Evolutionary conservation across 495 filamentous ascomycete species (phyloP).

Genomic region (Aspergillus affinis): DNA sequence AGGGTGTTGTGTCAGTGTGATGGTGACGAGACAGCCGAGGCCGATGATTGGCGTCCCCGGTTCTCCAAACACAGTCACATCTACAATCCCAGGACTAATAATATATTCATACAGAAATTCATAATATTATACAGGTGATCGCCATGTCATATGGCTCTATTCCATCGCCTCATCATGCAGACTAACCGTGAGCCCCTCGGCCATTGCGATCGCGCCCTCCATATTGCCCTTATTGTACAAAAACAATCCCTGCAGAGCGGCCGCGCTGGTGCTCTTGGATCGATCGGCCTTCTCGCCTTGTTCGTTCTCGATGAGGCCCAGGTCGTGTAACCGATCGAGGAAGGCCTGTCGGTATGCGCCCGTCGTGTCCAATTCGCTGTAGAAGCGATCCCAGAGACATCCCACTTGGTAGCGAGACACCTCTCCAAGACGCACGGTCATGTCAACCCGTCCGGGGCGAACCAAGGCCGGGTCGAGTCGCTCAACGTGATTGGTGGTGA

Average conservation of each 20-base stretch:
- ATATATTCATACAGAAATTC: slow-evolving; percentile 7
- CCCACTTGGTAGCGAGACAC: slow-evolving; percentile 81
- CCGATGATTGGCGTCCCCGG: too few relatives aligned
- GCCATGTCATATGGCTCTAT: slow-evolving; percentile 12
- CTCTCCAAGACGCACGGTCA: slow-evolving; percentile 87
- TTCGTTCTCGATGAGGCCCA: slow-evolving; percentile 54
- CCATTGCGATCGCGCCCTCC: slow-evolving; percentile 81
- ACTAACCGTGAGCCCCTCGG: slow-evolving; percentile 55
- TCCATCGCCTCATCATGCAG: slow-evolving; percentile 34
- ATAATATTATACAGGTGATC: slow-evolving; percentile 30
- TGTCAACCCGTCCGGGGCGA: slow-evolving; percentile 87
- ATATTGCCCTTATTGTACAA: slow-evolving; percentile 90
- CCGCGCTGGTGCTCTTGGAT: slow-evolving; percentile 67
- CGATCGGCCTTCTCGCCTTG: slow-evolving; percentile 38
- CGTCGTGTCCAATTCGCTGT: slow-evolving; percentile 72
- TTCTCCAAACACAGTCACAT: too few relatives aligned
- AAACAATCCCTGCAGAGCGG: slow-evolving; percentile 89
- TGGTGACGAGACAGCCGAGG: too few relatives aligned
- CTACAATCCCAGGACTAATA: too few relatives aligned
- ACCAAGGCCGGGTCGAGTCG: slow-evolving; percentile 86
- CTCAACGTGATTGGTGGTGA: slow-evolving; percentile 94
- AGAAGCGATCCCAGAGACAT: slow-evolving; percentile 93
- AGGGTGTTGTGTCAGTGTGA: too few relatives aligned
- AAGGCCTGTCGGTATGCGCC: slow-evolving; percentile 50
- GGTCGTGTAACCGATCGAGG: slow-evolving; percentile 47